Conservation (phyloP, 2,329 filamentous ascomycete species). For the Pseudofabraea citricarpa region DNA sequence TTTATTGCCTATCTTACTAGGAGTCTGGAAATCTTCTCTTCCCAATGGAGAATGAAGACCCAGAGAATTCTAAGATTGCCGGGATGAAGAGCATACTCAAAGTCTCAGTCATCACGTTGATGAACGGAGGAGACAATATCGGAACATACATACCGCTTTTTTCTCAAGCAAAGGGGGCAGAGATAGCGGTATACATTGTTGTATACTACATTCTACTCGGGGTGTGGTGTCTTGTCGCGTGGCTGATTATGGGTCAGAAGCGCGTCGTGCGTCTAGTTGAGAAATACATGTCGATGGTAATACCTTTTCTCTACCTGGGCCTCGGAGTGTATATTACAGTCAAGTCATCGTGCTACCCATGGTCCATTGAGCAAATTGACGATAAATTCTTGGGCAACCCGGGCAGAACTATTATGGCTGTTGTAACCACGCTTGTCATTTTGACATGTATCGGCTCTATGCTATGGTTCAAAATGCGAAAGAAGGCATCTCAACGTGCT, state of each 20-base stretch:
- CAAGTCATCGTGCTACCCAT: conserved; percentile 29
- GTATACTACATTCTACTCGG: conserved; percentile 30
- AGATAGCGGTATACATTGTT: conserved; percentile 30
- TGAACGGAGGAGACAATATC: conserved; percentile 33
- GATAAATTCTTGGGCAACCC: conserved; percentile 11
- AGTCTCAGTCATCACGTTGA: conserved; percentile 27
- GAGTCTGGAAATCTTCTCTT: conserved; percentile 24
- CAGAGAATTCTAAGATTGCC: conserved; percentile 1
- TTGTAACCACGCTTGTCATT: too few species aligned
- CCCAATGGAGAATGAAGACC: background rate
- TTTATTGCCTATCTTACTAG: conserved; percentile 28
- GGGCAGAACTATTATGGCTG: background rate
- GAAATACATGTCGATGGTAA: conserved; percentile 18
- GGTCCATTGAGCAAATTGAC: conserved; percentile 29
- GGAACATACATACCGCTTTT: conserved; percentile 31
- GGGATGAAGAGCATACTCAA: conserved; percentile 21
- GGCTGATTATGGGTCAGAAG: conserved; percentile 27
- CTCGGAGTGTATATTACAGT: conserved; percentile 29
- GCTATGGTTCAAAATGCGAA: too few species aligned
- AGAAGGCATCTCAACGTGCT: too few species aligned
- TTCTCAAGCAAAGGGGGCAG: conserved; percentile 26
- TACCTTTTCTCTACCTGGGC: conserved; percentile 30
- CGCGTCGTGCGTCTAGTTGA: conserved; percentile 19
- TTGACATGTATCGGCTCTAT: too few species aligned
- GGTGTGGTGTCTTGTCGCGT: conserved; percentile 26